Conservation (phyloP, 2,329 filamentous ascomycete species). For the Penicillium expansum region DNA sequence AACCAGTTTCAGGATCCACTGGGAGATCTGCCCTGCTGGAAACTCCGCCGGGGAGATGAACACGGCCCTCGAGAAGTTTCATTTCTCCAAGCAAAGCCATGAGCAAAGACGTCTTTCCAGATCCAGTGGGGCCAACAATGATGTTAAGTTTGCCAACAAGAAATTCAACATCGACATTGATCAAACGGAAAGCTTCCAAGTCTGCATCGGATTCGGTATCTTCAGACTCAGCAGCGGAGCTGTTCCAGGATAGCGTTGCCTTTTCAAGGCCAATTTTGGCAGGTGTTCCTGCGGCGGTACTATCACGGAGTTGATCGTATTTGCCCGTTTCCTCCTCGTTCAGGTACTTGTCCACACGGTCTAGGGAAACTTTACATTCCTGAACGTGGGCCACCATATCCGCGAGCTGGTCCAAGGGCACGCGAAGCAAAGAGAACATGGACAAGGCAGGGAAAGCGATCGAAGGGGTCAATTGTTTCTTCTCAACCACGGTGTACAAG, state of each 20-base stretch:
- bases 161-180: conserved; percentile 81
- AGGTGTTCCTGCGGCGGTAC: conserved; percentile 67
- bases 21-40: conserved; percentile 77
- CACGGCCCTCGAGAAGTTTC: conserved; percentile 75
- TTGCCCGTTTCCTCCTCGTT: conserved; percentile 95
- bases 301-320: conserved; percentile 74
- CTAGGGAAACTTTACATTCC: conserved; percentile 93
- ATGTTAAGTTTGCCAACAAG: conserved; percentile 84
- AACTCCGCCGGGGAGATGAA: conserved; percentile 80
- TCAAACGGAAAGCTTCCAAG: conserved; percentile 74
- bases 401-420: conserved; percentile 90
- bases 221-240: conserved; percentile 52
- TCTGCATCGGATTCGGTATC: conserved; percentile 60
- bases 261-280: conserved; percentile 79
- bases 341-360: conserved; percentile 92
- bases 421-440: conserved; percentile 87
- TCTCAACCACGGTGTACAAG: conserved; percentile 84
- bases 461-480: conserved; percentile 85
- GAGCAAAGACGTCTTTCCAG: conserved; percentile 89
- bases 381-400: conserved; percentile 99
- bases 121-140: conserved; percentile 88
- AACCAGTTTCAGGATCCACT: conserved; percentile 74
- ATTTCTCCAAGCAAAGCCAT: conserved; percentile 98
- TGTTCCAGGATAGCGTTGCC: conserved; percentile 86
- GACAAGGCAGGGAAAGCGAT: conserved; percentile 95